A percentile compares a stretch with the other conserved stretches of the same genome.
phyloP scores from a whole-genome alignment of 495 filamentous ascomycete genomes.

The Lineolata rhizophorae region DNA sequence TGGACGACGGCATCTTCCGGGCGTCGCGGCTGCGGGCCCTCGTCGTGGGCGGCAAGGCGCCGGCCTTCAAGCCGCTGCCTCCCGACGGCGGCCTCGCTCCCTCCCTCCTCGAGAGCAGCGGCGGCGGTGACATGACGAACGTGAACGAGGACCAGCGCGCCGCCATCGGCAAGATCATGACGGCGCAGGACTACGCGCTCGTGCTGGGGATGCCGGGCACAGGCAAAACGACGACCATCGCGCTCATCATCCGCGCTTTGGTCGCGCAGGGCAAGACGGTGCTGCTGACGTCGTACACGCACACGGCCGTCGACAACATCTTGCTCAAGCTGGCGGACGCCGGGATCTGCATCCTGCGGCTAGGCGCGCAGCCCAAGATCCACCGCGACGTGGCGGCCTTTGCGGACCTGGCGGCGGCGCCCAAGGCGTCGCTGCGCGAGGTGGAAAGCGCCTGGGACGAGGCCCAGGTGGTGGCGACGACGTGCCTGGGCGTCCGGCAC shows the following conservation, averaged over 20 bases:
- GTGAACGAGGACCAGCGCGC: slow-evolving; percentile 61
- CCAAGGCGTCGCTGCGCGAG: slow-evolving; percentile 57
- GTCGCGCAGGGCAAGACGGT: slow-evolving; percentile 81
- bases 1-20: slow-evolving; percentile 57
- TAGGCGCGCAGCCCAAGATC: slow-evolving; percentile 64
- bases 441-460: slow-evolving; percentile 61
- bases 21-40: slow-evolving; percentile 53
- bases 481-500: slow-evolving; percentile 79
- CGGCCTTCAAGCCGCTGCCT: slow-evolving; percentile 54
- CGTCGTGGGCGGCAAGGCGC: slow-evolving; percentile 50
- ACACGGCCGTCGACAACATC: slow-evolving; percentile 96
- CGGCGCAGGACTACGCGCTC: slow-evolving; percentile 78
- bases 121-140: neutral
- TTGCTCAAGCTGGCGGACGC: slow-evolving; percentile 70
- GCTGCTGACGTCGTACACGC: slow-evolving; percentile 82
- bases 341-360: slow-evolving; percentile 56
- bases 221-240: slow-evolving; percentile 93
- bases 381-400: slow-evolving; percentile 73
- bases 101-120: slow-evolving; percentile 25
- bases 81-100: no score
- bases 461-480: slow-evolving; percentile 78
- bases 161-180: slow-evolving; percentile 87
- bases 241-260: slow-evolving; percentile 85
- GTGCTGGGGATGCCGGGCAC: slow-evolving; percentile 96
- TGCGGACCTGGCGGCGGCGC: slow-evolving; percentile 47